Base-by-base conservation (phyloP, 306 rosid species). In the Prunus salicina region DNA sequence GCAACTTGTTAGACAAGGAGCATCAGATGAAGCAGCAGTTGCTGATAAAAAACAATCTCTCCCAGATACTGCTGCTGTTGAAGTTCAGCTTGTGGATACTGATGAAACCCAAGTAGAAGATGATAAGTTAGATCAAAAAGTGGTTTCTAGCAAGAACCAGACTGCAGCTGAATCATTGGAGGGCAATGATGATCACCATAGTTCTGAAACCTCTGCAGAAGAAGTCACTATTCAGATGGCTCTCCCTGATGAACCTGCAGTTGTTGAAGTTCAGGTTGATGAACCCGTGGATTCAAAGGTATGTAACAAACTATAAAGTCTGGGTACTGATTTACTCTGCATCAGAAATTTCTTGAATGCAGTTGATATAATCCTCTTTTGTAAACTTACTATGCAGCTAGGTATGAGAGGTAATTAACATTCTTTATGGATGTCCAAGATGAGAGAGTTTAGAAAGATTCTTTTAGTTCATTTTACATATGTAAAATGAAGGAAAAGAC, bases 1-100 rank as follows among this genome's bases (percentile, higher is more conserved):
- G 52, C 81, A 83, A 72, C 92, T 95, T 82, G 97, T 91, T 78
- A 89, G 97, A 86, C 85, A 91, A 84, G 88, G 84, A 78, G 90
- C 72, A 55, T 79, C 74, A 45, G 47, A 73, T 45, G 90, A 87
- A 73, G 79, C 75, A 19, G 81, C 72, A 50, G 67, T 69, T 75
- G 60, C 68, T 56, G 75, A 15, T 56, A 25, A 41, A 43, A 57
- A 41, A 4, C 25, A 72, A 7, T 57, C 67, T 43, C 56, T 22
- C 56, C 8, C 34, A 56, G 76, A 56, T 56, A 32, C 66, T 16
- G 16, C 12, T 58, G 56, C 5, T 72, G 56, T 43, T 41, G 56
- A 72, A 41, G 55, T 53, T 19, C 67, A 15, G 67, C 4, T 34
- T 64, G 27, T 2, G 0, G 69, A 34, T n/a, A 34, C 86, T 16